Evolutionary conservation across 352 stramenopile genomes (phyloP).

Genomic region (Globisporangium yorkense): DNA sequence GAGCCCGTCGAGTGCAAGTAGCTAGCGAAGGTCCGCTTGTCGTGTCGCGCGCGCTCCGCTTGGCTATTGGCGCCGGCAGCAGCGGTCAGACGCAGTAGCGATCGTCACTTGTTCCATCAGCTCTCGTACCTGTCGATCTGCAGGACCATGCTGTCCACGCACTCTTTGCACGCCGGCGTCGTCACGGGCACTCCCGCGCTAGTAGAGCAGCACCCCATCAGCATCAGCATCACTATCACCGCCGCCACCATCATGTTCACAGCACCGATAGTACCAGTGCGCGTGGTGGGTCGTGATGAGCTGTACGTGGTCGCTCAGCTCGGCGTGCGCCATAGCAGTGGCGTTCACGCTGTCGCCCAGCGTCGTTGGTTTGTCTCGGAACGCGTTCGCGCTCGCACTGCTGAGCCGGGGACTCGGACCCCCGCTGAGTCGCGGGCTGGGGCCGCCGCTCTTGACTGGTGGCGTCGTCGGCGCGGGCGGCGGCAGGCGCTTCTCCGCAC

Average conservation of each 20-base stretch:
- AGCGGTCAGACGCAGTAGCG: background rate
- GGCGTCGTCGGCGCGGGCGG: background rate
- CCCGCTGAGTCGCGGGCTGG: conserved; percentile 1
- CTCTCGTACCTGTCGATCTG: conserved; percentile 51
- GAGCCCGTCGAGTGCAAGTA: conserved; percentile 53
- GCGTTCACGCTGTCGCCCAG: conserved; percentile 60
- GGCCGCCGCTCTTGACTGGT: background rate
- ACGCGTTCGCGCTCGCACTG: conserved; percentile 19
- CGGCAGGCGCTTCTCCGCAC: conserved; percentile 21
- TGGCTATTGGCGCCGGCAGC: conserved; percentile 18
- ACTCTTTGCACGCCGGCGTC: conserved; percentile 69
- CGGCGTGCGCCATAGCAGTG: conserved; percentile 51
- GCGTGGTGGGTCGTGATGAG: conserved; percentile 63
- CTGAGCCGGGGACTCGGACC: conserved; percentile 18
- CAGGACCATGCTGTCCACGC: conserved; percentile 64
- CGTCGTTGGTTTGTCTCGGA: conserved; percentile 11
- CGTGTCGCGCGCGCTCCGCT: conserved; percentile 59
- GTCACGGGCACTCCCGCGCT: conserved; percentile 54
- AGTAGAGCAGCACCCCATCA: background rate
- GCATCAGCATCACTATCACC: conserved; percentile 1
- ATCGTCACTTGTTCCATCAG: background rate
- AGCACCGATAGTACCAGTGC: conserved; percentile 37
- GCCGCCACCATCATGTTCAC: too few relatives aligned
- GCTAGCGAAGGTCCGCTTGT: conserved; percentile 59
- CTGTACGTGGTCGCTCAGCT: conserved; percentile 68